phyloP scores from a whole-genome alignment of 2,329 filamentous ascomycete species.

The Fusarium domesticum region DNA sequence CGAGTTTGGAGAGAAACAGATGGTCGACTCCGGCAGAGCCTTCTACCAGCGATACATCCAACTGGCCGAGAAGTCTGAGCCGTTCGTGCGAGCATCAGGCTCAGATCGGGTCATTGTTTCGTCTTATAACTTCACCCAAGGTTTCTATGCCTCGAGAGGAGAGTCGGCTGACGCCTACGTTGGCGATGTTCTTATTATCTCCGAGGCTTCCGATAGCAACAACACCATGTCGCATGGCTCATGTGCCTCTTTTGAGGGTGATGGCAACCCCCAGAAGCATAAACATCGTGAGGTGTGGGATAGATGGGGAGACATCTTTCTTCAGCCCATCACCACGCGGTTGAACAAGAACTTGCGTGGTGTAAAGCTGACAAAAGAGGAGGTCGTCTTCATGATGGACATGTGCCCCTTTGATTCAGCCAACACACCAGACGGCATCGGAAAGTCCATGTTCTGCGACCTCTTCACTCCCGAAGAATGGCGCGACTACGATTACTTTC shows the following conservation, averaged over 20 bases:
- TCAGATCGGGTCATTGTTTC: slow-evolving; percentile 71
- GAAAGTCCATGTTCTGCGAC: slow-evolving; percentile 67
- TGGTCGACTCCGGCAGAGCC: slow-evolving; percentile 71
- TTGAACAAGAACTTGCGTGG: slow-evolving; percentile 68
- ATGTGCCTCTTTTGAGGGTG: slow-evolving; percentile 68
- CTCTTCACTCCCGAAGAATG: slow-evolving; percentile 75
- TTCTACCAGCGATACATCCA: slow-evolving; percentile 71
- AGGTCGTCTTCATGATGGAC: slow-evolving; percentile 78
- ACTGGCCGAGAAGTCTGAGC: slow-evolving; percentile 56
- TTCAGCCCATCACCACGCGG: slow-evolving; percentile 63
- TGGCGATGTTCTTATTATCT: slow-evolving; percentile 62
- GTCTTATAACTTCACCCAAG: slow-evolving; percentile 70
- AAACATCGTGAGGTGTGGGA: slow-evolving; percentile 48
- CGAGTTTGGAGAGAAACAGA: slow-evolving; percentile 61
- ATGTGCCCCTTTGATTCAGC: slow-evolving; percentile 83
- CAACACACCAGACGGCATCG: slow-evolving; percentile 48
- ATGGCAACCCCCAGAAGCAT: slow-evolving; percentile 43
- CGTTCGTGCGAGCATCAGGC: slow-evolving; percentile 70
- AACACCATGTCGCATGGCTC: slow-evolving; percentile 77
- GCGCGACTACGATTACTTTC: slow-evolving; percentile 75
- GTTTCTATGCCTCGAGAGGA: slow-evolving; percentile 57
- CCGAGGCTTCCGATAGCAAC: slow-evolving; percentile 65
- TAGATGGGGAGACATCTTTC: slow-evolving; percentile 62
- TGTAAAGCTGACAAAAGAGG: slow-evolving; percentile 58
- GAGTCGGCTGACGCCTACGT: slow-evolving; percentile 42